Conservation (phyloP, 2,329 filamentous ascomycete genomes). For the Neonectria punicea region DNA sequence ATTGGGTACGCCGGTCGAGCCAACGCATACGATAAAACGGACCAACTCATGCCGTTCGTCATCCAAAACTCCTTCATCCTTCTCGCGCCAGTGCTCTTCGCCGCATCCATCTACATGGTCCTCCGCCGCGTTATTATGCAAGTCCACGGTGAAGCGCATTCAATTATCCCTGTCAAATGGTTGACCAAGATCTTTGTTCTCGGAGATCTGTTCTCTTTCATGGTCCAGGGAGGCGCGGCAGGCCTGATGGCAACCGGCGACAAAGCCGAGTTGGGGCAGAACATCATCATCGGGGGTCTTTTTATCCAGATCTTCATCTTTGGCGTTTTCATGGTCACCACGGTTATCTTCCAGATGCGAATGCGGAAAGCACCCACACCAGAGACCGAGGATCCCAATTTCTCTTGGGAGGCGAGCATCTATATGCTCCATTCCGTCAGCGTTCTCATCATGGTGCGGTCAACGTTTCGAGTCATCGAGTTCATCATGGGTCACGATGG, state of each 20-base stretch:
- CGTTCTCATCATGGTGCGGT: constrained; percentile 1
- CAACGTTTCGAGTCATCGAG: constrained; percentile 2
- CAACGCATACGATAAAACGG: not conserved
- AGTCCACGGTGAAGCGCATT: constrained; percentile 49
- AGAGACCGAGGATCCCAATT: not conserved
- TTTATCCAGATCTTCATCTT: constrained; percentile 65
- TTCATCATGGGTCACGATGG: constrained; percentile 4
- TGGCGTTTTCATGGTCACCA: constrained; percentile 56
- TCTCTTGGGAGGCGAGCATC: not conserved
- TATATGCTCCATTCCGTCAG: constrained; percentile 6
- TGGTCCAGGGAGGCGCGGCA: constrained; percentile 38
- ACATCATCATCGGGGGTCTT: constrained; percentile 62
- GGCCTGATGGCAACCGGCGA: constrained; percentile 40
- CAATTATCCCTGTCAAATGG: constrained; percentile 19
- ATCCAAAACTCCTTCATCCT: constrained; percentile 47
- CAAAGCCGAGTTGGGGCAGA: constrained; percentile 46
- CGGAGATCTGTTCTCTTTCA: constrained; percentile 30
- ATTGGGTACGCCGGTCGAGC: not conserved
- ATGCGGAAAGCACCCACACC: not conserved
- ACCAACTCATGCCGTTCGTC: constrained; percentile 40
- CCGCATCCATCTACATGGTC: constrained; percentile 50
- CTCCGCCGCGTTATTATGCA: not conserved
- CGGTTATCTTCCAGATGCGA: not conserved
- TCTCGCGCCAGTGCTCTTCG: constrained; percentile 52
- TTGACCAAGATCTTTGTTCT: constrained; percentile 33